A percentile compares a stretch with the other conserved stretches of the same genome.
Conservation (phyloP, 306 rosid species). For the Cucumis melo region DNA sequence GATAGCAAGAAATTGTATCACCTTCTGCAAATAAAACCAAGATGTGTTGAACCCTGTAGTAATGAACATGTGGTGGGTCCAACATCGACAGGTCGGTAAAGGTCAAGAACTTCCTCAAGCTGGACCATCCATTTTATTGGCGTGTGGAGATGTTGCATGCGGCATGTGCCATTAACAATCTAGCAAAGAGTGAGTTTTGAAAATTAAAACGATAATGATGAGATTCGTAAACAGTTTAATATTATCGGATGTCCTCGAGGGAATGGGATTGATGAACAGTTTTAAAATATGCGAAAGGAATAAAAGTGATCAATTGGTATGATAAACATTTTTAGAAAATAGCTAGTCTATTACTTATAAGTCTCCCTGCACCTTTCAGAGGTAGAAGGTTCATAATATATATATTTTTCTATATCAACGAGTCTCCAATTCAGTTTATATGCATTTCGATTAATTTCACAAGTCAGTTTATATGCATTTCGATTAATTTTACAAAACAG, state of each 20-base stretch:
- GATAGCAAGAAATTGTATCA: slow-evolving; percentile 8
- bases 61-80: slow-evolving; percentile 50
- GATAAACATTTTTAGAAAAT: slow-evolving; percentile 47
- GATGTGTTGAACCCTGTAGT: slow-evolving; percentile 51
- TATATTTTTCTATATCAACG: too few relatives aligned
- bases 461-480: too few relatives aligned
- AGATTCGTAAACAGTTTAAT: neutral
- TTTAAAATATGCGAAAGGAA: neutral
- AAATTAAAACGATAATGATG: neutral
- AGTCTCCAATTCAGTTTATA: too few relatives aligned
- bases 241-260: neutral
- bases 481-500: too few relatives aligned
- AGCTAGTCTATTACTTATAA: slow-evolving; percentile 42
- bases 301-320: slow-evolving; percentile 20
- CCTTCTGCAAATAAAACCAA: slow-evolving; percentile 34
- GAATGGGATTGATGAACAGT: neutral
- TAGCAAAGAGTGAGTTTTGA: slow-evolving; percentile 66
- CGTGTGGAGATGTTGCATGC: slow-evolving; percentile 21
- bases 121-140: slow-evolving; percentile 25
- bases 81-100: slow-evolving; percentile 52
- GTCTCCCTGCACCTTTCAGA: slow-evolving; percentile 48
- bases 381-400: neutral
- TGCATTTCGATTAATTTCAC: too few relatives aligned
- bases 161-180: slow-evolving; percentile 68
- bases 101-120: slow-evolving; percentile 50